Percentiles rank a stretch among this genome's conserved stretches.
phyloP scores from a whole-genome alignment of 495 filamentous ascomycete species.

The Lineolata rhizophorae region DNA sequence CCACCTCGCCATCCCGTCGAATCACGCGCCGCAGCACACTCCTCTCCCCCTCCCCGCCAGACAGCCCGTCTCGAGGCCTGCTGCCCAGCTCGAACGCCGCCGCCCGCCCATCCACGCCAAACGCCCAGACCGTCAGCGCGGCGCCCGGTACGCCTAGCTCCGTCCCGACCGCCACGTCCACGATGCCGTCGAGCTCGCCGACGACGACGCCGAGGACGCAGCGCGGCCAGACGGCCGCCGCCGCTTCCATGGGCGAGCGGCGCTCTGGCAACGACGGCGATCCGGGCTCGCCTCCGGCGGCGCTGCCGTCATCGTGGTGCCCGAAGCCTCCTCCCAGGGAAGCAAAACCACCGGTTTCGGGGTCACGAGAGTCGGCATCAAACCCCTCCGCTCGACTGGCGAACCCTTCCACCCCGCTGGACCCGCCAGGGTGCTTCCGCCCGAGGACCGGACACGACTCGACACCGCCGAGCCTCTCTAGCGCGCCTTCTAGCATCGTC shows the following conservation, averaged over 20 bases:
- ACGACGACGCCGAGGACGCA: conserved; percentile 6
- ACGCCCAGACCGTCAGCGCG: conserved; percentile 12
- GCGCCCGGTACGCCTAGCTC: too few species aligned
- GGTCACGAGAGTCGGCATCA: too few species aligned
- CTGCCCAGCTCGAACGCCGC: conserved; percentile 6
- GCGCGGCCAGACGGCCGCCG: conserved; percentile 9
- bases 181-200: conserved; percentile 4
- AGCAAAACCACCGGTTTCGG: conserved; percentile 3
- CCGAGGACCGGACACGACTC: too few species aligned
- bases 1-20: too few species aligned
- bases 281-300: background rate
- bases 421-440: too few species aligned
- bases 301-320: conserved; percentile 8
- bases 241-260: background rate
- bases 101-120: conserved; percentile 4
- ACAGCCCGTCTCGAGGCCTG: background rate
- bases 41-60: too few species aligned
- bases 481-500: too few species aligned
- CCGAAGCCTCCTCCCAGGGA: conserved; percentile 1
- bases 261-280: background rate
- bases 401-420: too few species aligned
- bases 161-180: conserved; percentile 7
- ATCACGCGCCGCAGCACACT: too few species aligned
- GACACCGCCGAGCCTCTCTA: too few species aligned
- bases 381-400: background rate